Percentiles rank a stretch among this genome's conserved stretches.
Conservation (phyloP, 306 rosid genomes). For the Trifolium repens region DNA sequence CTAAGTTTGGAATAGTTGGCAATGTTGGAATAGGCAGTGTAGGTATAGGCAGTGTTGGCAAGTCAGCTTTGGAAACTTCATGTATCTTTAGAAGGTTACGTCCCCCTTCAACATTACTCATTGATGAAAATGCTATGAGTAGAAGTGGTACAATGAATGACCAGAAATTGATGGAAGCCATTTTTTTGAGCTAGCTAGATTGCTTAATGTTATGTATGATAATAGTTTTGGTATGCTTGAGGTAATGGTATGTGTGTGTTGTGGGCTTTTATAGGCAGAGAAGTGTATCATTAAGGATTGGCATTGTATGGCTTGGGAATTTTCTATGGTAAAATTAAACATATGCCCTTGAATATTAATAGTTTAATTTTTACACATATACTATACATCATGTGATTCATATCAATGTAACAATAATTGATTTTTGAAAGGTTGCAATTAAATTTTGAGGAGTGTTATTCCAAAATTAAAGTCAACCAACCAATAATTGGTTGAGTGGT, state of each 20-base stretch:
- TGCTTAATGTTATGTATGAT: background rate
- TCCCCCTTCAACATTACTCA: slow-evolving; percentile 47
- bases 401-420: background rate
- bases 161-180: slow-evolving; percentile 44
- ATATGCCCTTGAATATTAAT: background rate
- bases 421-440: background rate
- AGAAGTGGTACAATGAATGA: slow-evolving; percentile 41
- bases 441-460: too few relatives aligned
- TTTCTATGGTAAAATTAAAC: background rate
- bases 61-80: slow-evolving; percentile 28
- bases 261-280: slow-evolving; percentile 46
- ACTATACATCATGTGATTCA: background rate
- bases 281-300: background rate
- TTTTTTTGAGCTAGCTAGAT: slow-evolving; percentile 35
- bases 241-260: background rate
- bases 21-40: background rate
- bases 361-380: slow-evolving; percentile 25
- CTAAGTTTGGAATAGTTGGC: slow-evolving; percentile 12
- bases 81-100: slow-evolving; percentile 41
- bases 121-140: slow-evolving; percentile 37
- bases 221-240: slow-evolving; percentile 4
- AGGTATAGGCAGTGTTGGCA: slow-evolving; percentile 23
- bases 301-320: background rate
- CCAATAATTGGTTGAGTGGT: too few relatives aligned
- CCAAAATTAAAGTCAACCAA: too few relatives aligned